These are phyloP conservation scores for Hansenula sp. DNA, from an alignment of 1,139 yeast species.

Conservation along the genomic window DNA sequence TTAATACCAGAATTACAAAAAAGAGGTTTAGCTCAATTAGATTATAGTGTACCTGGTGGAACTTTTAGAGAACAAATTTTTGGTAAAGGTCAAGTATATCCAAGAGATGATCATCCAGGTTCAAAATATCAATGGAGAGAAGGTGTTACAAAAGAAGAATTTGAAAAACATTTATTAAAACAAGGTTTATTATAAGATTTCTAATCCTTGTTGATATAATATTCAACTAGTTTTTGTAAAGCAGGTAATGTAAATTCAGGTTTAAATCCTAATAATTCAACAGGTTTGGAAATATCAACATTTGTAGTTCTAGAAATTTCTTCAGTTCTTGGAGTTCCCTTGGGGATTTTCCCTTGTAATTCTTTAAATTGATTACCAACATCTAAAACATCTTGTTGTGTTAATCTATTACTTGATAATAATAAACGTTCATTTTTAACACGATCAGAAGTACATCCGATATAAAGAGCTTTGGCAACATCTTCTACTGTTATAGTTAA, in stretches of 20 bases:
- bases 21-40: slow-evolving; percentile 26
- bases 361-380: not conserved
- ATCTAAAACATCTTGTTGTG: not conserved
- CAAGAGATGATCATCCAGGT: slow-evolving; percentile 29
- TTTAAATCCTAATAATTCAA: not conserved
- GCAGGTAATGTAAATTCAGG: not conserved
- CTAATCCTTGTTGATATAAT: not conserved
- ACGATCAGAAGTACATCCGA: not conserved
- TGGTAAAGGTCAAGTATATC: slow-evolving; percentile 2
- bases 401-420: not conserved
- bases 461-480: not conserved
- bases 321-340: not conserved
- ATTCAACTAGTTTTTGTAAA: not conserved
- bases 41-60: slow-evolving; percentile 23
- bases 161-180: slow-evolving; percentile 20
- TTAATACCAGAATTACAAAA: slow-evolving; percentile 28
- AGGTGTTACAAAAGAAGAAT: slow-evolving; percentile 30
- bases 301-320: not conserved
- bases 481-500: not conserved
- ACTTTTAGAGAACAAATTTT: slow-evolving; percentile 3
- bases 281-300: not conserved
- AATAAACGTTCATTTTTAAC: not conserved
- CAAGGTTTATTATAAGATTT: not conserved
- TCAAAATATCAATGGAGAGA: slow-evolving; percentile 32
- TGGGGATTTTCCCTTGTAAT: not conserved